Evolutionary conservation across 129 eudicot species (phyloP), one percentile per base, ranked within the genome.

Genomic region (Silybum marianum): DNA sequence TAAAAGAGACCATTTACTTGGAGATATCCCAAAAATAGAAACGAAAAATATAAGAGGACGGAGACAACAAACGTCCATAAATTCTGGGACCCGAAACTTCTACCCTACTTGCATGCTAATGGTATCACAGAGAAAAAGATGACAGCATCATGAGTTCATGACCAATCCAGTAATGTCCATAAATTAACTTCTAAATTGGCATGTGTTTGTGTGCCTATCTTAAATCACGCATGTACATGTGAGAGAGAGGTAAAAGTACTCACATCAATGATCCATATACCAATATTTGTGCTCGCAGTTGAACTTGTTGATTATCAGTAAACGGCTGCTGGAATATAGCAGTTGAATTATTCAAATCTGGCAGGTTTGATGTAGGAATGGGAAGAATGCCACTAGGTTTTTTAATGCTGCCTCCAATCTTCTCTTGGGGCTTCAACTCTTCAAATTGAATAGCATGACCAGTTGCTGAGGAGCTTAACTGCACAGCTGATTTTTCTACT

Each of bases 291-390:
- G 99, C 98, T 84, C 99, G 89, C 70, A 96, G 78, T 82, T 96
- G 98, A 80, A 96, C 87, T 91, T 96, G 99, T 73, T 96, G 99
- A 60, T 76, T 66, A 85, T 96, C 98, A 8, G 95, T 89, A 69
- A 96, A 91, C 78, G 98, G 92, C 85, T 90, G 97, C 4, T 87
- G 97, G 80, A 77, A 80, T 19, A 76, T 39, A 30, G 86, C 38
- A 80, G 83, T 88, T 80, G 93, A 85, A 46, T 89, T 81, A 78
- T 88, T 91, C 34, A 88, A 78, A 84, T 93, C 90, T 10, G 98
- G 98, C 51, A 81, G 78, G 71, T 65, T 84, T 62, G 89, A 85
- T 63, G 86, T 39, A 36, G 95, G 79, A 78, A 84, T 73, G 82
- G 90, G 58, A 81, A 80, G 44, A 62, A 51, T 68, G 42, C 82